Evolutionary conservation across 768 basidiomycete genomes (phyloP), one percentile per base, ranked within the genome.

Genomic region (Pleurotus salmoneostramineus): DNA sequence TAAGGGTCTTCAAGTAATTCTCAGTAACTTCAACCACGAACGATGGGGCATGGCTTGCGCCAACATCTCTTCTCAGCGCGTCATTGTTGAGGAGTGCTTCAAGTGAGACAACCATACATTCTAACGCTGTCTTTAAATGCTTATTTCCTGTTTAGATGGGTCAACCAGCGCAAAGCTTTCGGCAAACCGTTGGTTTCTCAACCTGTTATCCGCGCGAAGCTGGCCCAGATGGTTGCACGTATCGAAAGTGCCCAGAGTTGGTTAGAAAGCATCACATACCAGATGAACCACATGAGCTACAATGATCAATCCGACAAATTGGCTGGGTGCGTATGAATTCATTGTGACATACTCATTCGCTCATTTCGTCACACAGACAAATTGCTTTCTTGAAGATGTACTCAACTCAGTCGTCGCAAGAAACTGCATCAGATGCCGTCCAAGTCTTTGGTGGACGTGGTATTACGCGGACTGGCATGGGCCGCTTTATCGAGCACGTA

Each of bases 271-370:
- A 72, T 95, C 55, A 95, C 93, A 0, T 88, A 86, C 68, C 93
- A 95, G 69, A 93, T 94, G 91, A 84, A 77, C 62, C 81, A 91
- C 57, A 93, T 95, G 93, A 78, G 77, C 40, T 91, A 93, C 69
- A 84, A 84, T 66, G 80, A 92, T 58, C 89, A 91, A 66, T 83
- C 89, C 10, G 68, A 76, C 43, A 79, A 84, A 59, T 78, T 94
- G 21, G 92, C 91, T 49, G 91, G 91, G 85, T 86, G 36, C 50
- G 76, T 63, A 12, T 4, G 46, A 31, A 27, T 57, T 32, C 14
- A 21, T 2, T 57, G 35, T 15, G n/a, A 51, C 52, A 45, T 46
- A 7, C 14, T n/a, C 34, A 77, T 32, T 27, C 21, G 21, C 21
- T 27, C 21, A 27, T 27, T 27, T 1, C 21, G 21, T 27, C 2